phyloP scores from a whole-genome alignment of 192 early-diverging fungal species.

The Coemansia asiatica region DNA sequence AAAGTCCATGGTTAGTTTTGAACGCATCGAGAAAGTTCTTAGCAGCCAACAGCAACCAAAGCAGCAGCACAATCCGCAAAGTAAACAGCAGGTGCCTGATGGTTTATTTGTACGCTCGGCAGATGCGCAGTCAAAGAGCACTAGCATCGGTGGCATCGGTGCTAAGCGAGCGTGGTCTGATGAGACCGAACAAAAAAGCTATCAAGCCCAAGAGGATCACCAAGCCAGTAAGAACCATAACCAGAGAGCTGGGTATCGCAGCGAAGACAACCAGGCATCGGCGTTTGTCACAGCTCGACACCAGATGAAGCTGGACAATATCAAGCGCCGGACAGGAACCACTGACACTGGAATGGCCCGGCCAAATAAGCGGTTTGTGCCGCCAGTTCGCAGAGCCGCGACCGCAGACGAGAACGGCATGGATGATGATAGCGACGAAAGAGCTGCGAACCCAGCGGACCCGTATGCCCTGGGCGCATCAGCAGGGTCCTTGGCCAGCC shows the following conservation, averaged over 20 bases:
- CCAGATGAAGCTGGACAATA: slow-evolving; percentile 33
- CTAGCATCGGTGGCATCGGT: background rate
- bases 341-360: background rate
- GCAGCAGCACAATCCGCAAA: no score
- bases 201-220: background rate
- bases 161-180: slow-evolving; percentile 33
- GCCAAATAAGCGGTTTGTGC: slow-evolving; percentile 21
- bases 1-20: background rate
- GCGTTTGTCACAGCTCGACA: slow-evolving; percentile 42
- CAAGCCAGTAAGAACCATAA: background rate
- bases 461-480: background rate
- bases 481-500: background rate
- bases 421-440: slow-evolving; percentile 14
- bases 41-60: background rate
- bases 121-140: background rate
- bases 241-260: background rate
- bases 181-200: background rate
- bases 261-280: slow-evolving; percentile 7
- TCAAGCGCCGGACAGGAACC: slow-evolving; percentile 27
- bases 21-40: background rate
- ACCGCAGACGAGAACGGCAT: slow-evolving; percentile 1
- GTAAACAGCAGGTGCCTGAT: no score
- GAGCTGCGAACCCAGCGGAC: background rate
- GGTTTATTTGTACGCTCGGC: no score
- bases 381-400: slow-evolving; percentile 14